Conservation (phyloP, 306 rosid genomes). For the Biancaea sappan region DNA sequence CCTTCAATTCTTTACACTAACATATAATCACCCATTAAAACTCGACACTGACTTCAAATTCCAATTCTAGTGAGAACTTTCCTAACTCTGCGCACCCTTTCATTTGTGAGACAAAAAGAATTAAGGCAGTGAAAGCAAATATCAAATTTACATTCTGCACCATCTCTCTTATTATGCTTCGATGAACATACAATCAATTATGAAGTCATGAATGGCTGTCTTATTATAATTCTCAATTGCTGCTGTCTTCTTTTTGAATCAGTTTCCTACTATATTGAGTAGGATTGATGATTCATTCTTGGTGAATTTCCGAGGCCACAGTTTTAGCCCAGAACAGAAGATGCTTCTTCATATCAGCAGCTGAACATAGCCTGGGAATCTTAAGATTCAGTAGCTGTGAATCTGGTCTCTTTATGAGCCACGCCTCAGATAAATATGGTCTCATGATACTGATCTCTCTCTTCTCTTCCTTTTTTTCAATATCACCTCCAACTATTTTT, state of each 20-base stretch:
- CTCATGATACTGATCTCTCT: constrained; percentile 36
- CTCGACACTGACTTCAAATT: not conserved
- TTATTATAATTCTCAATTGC: not conserved
- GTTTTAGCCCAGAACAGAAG: constrained; percentile 73
- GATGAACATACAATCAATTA: constrained; percentile 27
- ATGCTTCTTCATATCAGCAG: constrained; percentile 77
- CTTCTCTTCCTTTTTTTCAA: constrained; percentile 38
- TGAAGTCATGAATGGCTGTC: not conserved
- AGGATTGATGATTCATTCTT: constrained; percentile 37
- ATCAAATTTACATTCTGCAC: not conserved
- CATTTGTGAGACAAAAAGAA: constrained; percentile 30
- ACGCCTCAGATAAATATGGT: constrained; percentile 88
- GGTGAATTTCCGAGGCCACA: constrained; percentile 70
- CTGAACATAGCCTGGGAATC: constrained; percentile 52
- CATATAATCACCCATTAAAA: not conserved
- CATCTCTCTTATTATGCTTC: constrained; percentile 2
- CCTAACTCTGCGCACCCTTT: not conserved
- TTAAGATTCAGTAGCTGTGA: constrained; percentile 62
- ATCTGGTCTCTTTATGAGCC: constrained; percentile 72
- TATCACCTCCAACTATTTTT: constrained; percentile 12
- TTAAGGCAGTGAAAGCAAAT: not conserved
- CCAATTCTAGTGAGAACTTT: constrained; percentile 14
- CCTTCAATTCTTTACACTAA: constrained; percentile 10
- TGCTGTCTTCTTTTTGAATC: not conserved
- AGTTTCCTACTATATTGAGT: not conserved